Evolutionary conservation across 331 rosid genomes (phyloP).

Genomic region (Prunus yedoensis): DNA sequence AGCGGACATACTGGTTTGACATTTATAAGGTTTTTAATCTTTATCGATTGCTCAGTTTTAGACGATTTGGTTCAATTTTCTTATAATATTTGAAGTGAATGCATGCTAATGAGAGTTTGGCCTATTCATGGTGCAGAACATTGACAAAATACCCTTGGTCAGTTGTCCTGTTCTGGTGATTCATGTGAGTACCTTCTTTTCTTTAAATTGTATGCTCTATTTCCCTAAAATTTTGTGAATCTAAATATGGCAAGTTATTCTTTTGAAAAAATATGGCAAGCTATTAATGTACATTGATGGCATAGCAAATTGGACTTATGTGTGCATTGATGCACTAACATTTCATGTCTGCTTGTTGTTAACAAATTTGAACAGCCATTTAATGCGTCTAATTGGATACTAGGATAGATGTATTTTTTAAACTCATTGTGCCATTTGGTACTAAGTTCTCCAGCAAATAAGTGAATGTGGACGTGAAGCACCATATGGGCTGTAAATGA

Average conservation of each 20-base stretch:
- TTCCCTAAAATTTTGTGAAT: not conserved
- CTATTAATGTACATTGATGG: not conserved
- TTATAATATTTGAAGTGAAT: not conserved
- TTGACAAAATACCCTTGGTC: conserved; percentile 84
- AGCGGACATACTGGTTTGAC: conserved; percentile 95
- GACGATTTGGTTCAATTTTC: conserved; percentile 4
- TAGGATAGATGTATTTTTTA: not conserved
- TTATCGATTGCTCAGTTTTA: conserved; percentile 14
- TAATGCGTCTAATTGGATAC: not conserved
- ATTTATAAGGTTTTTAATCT: conserved; percentile 71
- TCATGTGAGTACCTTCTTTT: conserved; percentile 69
- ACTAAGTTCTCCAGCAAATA: not conserved
- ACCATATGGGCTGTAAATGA: not conserved
- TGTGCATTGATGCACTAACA: not conserved
- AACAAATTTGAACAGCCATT: not conserved
- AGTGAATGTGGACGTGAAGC: not conserved
- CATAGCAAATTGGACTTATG: not conserved
- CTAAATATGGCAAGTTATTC: not conserved
- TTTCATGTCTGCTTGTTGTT: not conserved
- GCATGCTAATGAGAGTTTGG: conserved; percentile 16
- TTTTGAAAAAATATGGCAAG: not conserved
- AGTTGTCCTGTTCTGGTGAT: conserved; percentile 86
- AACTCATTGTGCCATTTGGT: not conserved
- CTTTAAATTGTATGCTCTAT: not conserved
- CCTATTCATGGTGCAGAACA: conserved; percentile 62